Evolutionary conservation across 139 green algal species (phyloP).

Genomic region (Tetradesmus obliquus): DNA sequence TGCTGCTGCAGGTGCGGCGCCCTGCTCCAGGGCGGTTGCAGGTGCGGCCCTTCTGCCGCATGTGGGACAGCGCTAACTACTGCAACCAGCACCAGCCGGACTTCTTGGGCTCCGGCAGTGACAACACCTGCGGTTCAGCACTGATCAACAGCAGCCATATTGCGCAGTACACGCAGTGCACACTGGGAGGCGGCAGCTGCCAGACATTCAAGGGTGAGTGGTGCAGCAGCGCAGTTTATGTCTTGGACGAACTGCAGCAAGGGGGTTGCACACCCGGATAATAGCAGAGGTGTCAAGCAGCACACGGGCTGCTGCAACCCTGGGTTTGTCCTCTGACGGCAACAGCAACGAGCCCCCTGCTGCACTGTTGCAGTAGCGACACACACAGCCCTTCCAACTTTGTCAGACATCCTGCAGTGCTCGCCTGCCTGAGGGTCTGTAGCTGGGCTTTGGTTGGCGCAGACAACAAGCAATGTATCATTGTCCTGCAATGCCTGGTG

Average conservation of each 20-base stretch:
- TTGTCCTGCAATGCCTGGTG: no score
- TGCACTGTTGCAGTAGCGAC: no score
- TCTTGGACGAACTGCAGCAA: neutral
- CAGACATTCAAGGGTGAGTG: conserved; percentile 15
- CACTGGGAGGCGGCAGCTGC: conserved; percentile 40
- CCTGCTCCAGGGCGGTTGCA: conserved; percentile 42
- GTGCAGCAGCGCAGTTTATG: neutral
- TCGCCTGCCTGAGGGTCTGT: no score
- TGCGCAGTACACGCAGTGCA: conserved; percentile 41
- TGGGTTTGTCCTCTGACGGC: neutral
- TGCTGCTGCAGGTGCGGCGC: conserved; percentile 31
- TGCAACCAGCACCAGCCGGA: conserved; percentile 47
- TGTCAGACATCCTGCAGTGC: no score
- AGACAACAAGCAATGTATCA: neutral
- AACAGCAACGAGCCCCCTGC: no score
- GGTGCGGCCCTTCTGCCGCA: conserved; percentile 43
- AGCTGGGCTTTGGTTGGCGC: no score
- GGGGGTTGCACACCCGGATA: neutral
- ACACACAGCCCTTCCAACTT: no score
- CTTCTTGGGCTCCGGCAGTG: conserved; percentile 15
- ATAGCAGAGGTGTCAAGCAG: no score
- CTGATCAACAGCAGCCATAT: conserved; percentile 41
- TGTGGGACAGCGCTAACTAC: conserved; percentile 45
- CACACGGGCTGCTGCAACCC: neutral
- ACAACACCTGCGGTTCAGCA: conserved; percentile 41